These are phyloP conservation scores for Magnusiomyces ingens DNA, from an alignment of 1,139 yeast genomes.

Conservation along the genomic window DNA sequence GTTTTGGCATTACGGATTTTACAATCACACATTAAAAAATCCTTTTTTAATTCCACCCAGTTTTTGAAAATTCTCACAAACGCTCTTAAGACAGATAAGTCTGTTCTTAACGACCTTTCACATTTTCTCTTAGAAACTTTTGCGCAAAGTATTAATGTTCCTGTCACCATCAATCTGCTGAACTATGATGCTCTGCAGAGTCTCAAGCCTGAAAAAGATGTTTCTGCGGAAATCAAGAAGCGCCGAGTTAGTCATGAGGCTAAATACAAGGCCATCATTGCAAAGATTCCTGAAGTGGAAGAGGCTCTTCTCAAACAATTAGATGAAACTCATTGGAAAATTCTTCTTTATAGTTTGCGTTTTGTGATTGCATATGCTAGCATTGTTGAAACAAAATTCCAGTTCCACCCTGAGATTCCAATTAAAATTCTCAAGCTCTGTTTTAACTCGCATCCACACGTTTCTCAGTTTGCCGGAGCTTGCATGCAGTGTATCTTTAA, in stretches of 20 bases:
- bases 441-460: constrained; percentile 64
- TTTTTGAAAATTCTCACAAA: constrained; percentile 45
- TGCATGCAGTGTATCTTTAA: constrained; percentile 60
- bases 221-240: constrained; percentile 44
- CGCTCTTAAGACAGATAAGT: constrained; percentile 55
- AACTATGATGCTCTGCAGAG: constrained; percentile 42
- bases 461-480: constrained; percentile 42
- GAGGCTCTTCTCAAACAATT: constrained; percentile 10
- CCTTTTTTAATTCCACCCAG: constrained; percentile 46
- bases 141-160: constrained; percentile 12
- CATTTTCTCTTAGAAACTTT: constrained; percentile 31
- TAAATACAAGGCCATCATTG: constrained; percentile 16
- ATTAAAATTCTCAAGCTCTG: constrained; percentile 48
- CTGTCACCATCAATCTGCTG: constrained; percentile 32
- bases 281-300: constrained; percentile 12
- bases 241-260: constrained; percentile 50
- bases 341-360: not conserved
- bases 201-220: constrained; percentile 57
- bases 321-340: constrained; percentile 52
- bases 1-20: constrained; percentile 30
- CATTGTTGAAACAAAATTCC: constrained; percentile 40
- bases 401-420: constrained; percentile 41
- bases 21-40: constrained; percentile 49
- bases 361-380: constrained; percentile 51
- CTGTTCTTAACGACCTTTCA: constrained; percentile 27